Evolutionary conservation across 768 basidiomycete species (phyloP).

Genomic region (Heimioporus sp.): DNA sequence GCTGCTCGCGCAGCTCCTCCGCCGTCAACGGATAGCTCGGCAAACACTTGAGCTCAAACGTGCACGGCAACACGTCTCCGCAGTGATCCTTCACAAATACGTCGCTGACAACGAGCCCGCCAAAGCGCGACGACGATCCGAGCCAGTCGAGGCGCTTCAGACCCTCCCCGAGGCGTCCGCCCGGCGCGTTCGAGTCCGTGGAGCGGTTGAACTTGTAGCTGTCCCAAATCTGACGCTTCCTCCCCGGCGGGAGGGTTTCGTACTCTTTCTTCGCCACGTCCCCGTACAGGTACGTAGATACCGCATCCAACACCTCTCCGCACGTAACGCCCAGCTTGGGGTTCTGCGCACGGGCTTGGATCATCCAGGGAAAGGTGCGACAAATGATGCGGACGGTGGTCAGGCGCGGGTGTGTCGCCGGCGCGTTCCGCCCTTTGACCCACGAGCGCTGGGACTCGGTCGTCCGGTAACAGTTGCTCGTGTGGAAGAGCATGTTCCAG

Average conservation of each 20-base stretch:
- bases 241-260: conserved; percentile 34
- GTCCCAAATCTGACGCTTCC: conserved; percentile 43
- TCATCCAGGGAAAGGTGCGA: conserved; percentile 52
- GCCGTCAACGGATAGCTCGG: conserved; percentile 45
- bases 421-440: conserved; percentile 60
- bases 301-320: conserved; percentile 58
- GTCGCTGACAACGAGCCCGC: conserved; percentile 53
- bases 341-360: conserved; percentile 46
- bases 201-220: conserved; percentile 69
- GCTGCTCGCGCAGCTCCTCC: conserved; percentile 50
- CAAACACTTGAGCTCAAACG: conserved; percentile 56
- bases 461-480: conserved; percentile 59
- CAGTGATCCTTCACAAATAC: conserved; percentile 41
- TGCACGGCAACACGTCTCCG: conserved; percentile 53
- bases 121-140: conserved; percentile 55
- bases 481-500: conserved; percentile 74
- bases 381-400: conserved; percentile 52
- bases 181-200: conserved; percentile 60
- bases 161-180: conserved; percentile 60
- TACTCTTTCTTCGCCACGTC: conserved; percentile 54
- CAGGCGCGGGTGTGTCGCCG: conserved; percentile 65
- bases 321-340: conserved; percentile 59
- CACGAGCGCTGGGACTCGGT: conserved; percentile 63
- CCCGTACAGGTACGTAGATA: conserved; percentile 50
- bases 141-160: conserved; percentile 71